These are phyloP conservation scores for Trichoderma sp. DNA, from an alignment of 2,329 filamentous ascomycete genomes.

Conservation along the genomic window DNA sequence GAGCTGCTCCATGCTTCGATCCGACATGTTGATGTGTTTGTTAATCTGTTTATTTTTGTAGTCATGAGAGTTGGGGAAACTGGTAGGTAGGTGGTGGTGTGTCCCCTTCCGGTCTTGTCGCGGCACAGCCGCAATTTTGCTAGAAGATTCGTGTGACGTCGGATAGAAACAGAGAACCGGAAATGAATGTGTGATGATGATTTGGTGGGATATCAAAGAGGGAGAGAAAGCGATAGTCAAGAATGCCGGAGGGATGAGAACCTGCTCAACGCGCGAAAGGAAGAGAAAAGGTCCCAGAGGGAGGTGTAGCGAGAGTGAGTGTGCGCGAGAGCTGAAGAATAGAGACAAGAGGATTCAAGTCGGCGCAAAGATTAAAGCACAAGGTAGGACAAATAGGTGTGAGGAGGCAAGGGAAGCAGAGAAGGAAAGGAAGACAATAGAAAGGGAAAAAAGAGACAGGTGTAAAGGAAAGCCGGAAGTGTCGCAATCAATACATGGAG, in stretches of 20 bases:
- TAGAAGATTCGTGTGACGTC: background rate
- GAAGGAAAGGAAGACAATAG: background rate
- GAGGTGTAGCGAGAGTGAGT: background rate
- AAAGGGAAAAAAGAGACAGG: background rate
- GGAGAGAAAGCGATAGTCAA: background rate
- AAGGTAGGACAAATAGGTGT: conserved; percentile 1
- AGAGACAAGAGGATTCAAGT: background rate
- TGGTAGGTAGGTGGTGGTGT: conserved; percentile 2
- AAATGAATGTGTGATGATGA: conserved; percentile 1
- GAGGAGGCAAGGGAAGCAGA: background rate
- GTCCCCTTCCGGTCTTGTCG: background rate
- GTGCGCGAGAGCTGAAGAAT: too few species aligned
- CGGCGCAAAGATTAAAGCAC: conserved; percentile 16
- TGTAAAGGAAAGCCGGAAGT: background rate
- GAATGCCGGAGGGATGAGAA: background rate
- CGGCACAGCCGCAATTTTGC: conserved; percentile 22
- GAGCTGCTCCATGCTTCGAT: conserved; percentile 38
- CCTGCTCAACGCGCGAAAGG: conserved; percentile 6
- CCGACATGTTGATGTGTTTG: conserved; percentile 15
- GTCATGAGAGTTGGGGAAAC: background rate
- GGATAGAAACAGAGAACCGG: background rate
- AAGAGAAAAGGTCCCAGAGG: background rate
- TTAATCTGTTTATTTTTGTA: background rate
- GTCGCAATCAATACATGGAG: conserved; percentile 15
- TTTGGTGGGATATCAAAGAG: background rate